Evolutionary conservation across 129 eudicot species (phyloP).

Genomic region (Escallonia herrerae): DNA sequence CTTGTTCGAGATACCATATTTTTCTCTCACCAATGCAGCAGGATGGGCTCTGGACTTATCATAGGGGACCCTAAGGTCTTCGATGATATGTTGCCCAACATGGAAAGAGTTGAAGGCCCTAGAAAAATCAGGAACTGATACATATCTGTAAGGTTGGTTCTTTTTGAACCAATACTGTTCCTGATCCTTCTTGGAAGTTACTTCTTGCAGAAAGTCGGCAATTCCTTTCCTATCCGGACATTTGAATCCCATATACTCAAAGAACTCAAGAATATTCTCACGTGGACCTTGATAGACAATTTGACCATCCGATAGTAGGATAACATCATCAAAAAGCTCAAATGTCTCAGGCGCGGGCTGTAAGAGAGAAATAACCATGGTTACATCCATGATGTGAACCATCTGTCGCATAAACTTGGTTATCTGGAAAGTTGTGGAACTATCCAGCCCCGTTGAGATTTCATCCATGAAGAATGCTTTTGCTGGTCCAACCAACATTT

Average conservation of each 20-base stretch:
- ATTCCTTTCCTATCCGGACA: slow-evolving; percentile 36
- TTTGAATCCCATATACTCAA: slow-evolving; percentile 30
- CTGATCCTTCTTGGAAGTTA: slow-evolving; percentile 60
- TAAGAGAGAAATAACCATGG: neutral
- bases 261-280: slow-evolving; percentile 19
- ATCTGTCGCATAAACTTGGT: slow-evolving; percentile 4
- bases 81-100: slow-evolving; percentile 23
- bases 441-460: slow-evolving; percentile 33
- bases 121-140: slow-evolving; percentile 39
- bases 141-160: slow-evolving; percentile 31
- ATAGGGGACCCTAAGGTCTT: slow-evolving; percentile 34
- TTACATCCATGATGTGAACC: slow-evolving; percentile 4
- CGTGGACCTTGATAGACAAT: slow-evolving; percentile 8
- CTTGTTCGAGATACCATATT: slow-evolving; percentile 46
- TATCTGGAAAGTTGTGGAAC: slow-evolving; percentile 31
- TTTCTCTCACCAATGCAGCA: slow-evolving; percentile 50
- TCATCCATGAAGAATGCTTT: slow-evolving; percentile 39
- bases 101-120: slow-evolving; percentile 25
- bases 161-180: slow-evolving; percentile 53
- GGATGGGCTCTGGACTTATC: slow-evolving; percentile 41
- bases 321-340: slow-evolving; percentile 3
- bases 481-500: slow-evolving; percentile 43
- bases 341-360: neutral
- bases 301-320: neutral
- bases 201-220: slow-evolving; percentile 55